Evolutionary conservation across 2,329 filamentous ascomycete species (phyloP).

Genomic region (Colletotrichum higginsianum): DNA sequence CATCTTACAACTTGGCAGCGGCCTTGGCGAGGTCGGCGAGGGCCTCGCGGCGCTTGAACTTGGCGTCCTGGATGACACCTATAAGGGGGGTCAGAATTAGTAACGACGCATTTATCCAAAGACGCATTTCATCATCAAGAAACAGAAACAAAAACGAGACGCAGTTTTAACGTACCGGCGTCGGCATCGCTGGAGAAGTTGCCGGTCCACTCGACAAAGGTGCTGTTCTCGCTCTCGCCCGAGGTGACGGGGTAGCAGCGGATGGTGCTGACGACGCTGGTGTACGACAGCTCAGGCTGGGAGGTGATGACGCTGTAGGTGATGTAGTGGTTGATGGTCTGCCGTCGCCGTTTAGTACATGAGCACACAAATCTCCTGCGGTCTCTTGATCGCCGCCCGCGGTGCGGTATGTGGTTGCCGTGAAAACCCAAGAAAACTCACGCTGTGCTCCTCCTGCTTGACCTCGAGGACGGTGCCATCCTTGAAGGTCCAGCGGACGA

Average conservation of each 20-base stretch:
- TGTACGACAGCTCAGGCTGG: slow-evolving; percentile 76
- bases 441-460: slow-evolving; percentile 83
- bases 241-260: slow-evolving; percentile 77
- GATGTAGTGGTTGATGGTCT: slow-evolving; percentile 82
- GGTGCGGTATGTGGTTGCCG: no score
- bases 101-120: background rate
- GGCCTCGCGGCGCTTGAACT: slow-evolving; percentile 82
- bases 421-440: slow-evolving; percentile 53
- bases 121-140: background rate
- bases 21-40: slow-evolving; percentile 75
- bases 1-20: slow-evolving; percentile 53
- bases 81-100: background rate
- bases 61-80: slow-evolving; percentile 82
- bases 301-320: slow-evolving; percentile 81
- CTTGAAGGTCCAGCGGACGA: slow-evolving; percentile 80
- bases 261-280: slow-evolving; percentile 76
- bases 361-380: no score
- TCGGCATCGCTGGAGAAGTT: slow-evolving; percentile 81
- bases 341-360: background rate
- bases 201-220: slow-evolving; percentile 78
- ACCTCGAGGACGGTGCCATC: slow-evolving; percentile 78
- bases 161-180: slow-evolving; percentile 65
- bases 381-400: no score
- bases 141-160: no score
- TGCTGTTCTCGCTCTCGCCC: slow-evolving; percentile 74